Percentiles rank a stretch among this genome's conserved stretches.
These are phyloP conservation scores for Raddia distichophylla DNA, from an alignment of 176 grass and related monocot genomes.

Conservation along the genomic window DNA sequence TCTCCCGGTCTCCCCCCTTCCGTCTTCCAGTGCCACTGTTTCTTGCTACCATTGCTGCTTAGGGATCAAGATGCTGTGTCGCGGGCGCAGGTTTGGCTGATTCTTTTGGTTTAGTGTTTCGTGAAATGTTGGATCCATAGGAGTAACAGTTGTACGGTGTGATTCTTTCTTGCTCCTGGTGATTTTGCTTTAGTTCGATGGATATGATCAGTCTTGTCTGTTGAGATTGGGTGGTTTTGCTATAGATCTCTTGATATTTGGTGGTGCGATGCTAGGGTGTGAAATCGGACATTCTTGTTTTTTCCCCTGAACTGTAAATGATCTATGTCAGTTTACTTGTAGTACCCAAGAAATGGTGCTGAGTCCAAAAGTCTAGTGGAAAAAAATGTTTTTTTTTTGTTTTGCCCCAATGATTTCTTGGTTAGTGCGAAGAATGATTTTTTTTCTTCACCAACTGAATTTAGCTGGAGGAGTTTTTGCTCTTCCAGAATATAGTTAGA, in stretches of 20 bases:
- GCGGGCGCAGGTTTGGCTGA: not conserved
- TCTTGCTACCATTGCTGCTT: slow-evolving; percentile 5
- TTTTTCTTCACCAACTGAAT: not conserved
- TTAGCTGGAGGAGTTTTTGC: not conserved
- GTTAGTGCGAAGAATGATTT: not conserved
- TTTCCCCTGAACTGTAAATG: slow-evolving; percentile 12
- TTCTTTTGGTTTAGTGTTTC: slow-evolving; percentile 11
- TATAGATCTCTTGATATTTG: slow-evolving; percentile 33
- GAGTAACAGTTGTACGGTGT: not conserved
- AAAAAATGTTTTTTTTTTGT: not conserved
- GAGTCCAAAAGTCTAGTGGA: not conserved
- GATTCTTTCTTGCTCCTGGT: slow-evolving; percentile 9
- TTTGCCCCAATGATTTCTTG: not conserved
- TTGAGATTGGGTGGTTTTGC: not conserved
- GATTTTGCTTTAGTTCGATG: not conserved
- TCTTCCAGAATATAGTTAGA: not conserved
- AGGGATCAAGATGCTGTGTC: not conserved
- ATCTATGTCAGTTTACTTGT: not conserved
- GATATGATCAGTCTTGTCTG: slow-evolving; percentile 1
- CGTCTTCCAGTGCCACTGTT: not conserved
- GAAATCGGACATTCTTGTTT: not conserved
- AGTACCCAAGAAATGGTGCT: not conserved
- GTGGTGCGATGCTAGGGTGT: not conserved
- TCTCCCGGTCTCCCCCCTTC: not conserved
- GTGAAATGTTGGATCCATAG: slow-evolving; percentile 25